Base-by-base conservation (phyloP, 2,329 filamentous ascomycete genomes). In the Penicillium sp. region DNA sequence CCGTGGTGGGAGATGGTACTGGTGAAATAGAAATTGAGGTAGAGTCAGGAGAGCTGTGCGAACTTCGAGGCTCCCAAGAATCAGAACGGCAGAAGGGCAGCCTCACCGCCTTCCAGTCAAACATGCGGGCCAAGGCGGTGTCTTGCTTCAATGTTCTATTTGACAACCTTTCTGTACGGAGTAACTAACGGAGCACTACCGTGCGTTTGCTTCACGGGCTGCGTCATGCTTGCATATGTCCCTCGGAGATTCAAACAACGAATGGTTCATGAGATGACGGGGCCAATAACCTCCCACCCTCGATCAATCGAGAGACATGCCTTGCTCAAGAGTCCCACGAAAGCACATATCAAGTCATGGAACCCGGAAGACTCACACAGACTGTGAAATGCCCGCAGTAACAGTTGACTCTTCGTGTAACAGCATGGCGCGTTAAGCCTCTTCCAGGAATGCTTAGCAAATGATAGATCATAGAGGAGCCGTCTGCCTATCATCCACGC, bases 201-300 rank as follows among this genome's bases (percentile, higher is more conserved):
- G 25, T 31, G 28, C 28, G 5, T 31, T 31, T 31, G 5, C 5
- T 31, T 28, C 20, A 20, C 28, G 4, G 4, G 5, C 7, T 31
- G 28, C 28, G 6, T 31, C 28, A 8, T 15, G 15, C 38, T 39
- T 15, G n/a, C 17, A 39, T 8, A 6, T 47, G 22, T 20, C 17
- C 25, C 8, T 25, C 4, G 3, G 22, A 12, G 34, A 20, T 39
- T n/a, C n/a, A 31, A 31, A 11, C 10, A 3, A n/a, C 58, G 12
- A 34, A 52, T 11, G 60, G 39, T 11, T 65, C 50, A 11, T 67
- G 55, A 1, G 79, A 79, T 51, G 67, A 62, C 2, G 74, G 66
- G 20, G 20, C 20, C 20, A 20, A 20, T 20, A 20, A 20, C 20
- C 22, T 5, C 28, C 28, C 5, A 31, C 28, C 28, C 28, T 31